A percentile compares a stretch with the other conserved stretches of the same genome.
phyloP scores from a whole-genome alignment of 2,329 filamentous ascomycete species.

The Dryadomyces sulphureus region DNA sequence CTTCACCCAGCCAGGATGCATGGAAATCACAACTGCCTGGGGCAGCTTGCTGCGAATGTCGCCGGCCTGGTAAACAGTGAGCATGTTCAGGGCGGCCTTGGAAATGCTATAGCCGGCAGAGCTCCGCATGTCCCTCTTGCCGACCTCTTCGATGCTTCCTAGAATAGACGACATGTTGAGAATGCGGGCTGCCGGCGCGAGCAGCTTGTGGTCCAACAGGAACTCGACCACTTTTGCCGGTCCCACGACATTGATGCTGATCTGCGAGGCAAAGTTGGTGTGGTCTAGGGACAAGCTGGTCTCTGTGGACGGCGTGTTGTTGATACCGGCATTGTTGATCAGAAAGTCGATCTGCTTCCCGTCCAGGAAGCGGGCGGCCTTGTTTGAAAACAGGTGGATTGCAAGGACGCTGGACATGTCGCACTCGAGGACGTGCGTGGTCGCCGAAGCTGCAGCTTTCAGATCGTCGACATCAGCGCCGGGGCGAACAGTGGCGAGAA shows the following conservation, averaged over 20 bases:
- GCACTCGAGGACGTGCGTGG: slow-evolving; percentile 17
- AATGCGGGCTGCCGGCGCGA: slow-evolving; percentile 16
- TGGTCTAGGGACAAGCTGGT: slow-evolving; percentile 23
- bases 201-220: slow-evolving; percentile 16
- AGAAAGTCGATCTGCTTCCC: slow-evolving; percentile 20
- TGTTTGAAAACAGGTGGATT: slow-evolving; percentile 14
- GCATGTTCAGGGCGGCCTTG: slow-evolving; percentile 19
- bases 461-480: slow-evolving; percentile 16
- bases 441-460: slow-evolving; percentile 9
- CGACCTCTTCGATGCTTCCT: slow-evolving; percentile 18
- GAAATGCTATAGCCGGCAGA: slow-evolving; percentile 19
- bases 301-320: slow-evolving; percentile 18
- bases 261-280: slow-evolving; percentile 21
- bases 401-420: slow-evolving; percentile 18
- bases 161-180: slow-evolving; percentile 28
- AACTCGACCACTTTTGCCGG: slow-evolving; percentile 28
- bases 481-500: slow-evolving; percentile 15
- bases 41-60: slow-evolving; percentile 12
- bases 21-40: slow-evolving; percentile 15
- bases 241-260: slow-evolving; percentile 30
- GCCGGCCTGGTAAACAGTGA: slow-evolving; percentile 17
- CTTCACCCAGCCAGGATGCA: slow-evolving; percentile 22
- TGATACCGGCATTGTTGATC: slow-evolving; percentile 21
- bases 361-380: slow-evolving; percentile 14
- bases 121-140: slow-evolving; percentile 16